Evolutionary conservation across 1,139 yeast genomes (phyloP).

Genomic region (Zygoascus meyerae): DNA sequence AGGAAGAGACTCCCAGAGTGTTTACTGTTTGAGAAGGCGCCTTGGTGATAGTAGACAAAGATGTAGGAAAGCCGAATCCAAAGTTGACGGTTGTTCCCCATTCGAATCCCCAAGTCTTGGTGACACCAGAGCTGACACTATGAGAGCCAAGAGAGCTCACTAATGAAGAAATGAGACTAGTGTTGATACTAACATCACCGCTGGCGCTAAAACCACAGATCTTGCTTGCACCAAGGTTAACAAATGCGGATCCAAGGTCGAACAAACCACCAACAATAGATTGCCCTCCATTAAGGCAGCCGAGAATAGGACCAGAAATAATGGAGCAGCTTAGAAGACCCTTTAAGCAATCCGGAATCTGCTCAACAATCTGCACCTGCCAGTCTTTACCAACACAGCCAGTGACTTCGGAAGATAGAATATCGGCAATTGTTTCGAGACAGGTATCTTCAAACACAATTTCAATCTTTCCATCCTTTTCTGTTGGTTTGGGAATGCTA

Average conservation of each 20-base stretch:
- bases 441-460: not conserved
- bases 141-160: not conserved
- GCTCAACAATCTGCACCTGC: constrained; percentile 3
- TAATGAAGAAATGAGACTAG: not conserved
- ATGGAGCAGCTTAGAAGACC: not conserved
- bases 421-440: not conserved
- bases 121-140: not conserved
- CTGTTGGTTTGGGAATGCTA: not conserved
- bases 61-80: not conserved
- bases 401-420: not conserved
- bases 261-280: not conserved
- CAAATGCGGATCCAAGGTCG: not conserved
- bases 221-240: not conserved
- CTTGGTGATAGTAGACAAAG: not conserved
- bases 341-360: not conserved
- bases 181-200: not conserved
- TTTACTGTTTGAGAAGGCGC: constrained; percentile 2
- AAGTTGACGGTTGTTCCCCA: not conserved
- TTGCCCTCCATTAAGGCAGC: constrained; percentile 1
- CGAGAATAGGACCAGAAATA: not conserved
- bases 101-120: constrained; percentile 1
- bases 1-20: constrained; percentile 2
- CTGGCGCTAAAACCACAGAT: not conserved
- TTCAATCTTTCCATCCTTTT: not conserved
- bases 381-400: constrained; percentile 1